Evolutionary conservation across 306 rosid genomes (phyloP).

Genomic region (Aeschynomene evenia): DNA sequence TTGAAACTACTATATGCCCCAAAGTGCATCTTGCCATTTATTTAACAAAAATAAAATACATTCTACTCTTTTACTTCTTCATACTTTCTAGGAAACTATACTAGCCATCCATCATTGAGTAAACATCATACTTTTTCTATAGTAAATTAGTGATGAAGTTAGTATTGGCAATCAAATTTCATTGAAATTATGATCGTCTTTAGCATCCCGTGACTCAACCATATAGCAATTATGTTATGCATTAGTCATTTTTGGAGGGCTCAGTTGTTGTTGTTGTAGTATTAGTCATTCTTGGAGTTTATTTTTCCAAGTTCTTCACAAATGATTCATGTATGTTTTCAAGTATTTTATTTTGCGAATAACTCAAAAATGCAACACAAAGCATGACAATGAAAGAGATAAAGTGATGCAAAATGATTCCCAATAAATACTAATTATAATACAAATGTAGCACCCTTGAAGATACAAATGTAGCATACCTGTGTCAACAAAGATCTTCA

Average conservation of each 20-base stretch:
- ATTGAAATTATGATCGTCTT: neutral
- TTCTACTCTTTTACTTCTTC: neutral
- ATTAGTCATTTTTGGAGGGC: constrained; percentile 9
- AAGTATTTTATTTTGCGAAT: neutral
- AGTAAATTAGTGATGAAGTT: neutral
- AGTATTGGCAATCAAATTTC: neutral
- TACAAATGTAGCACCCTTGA: neutral
- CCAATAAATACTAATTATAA: neutral
- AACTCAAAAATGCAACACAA: constrained; percentile 18
- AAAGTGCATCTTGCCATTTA: neutral
- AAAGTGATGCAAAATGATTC: neutral
- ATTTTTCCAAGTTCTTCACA: constrained; percentile 3
- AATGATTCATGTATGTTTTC: constrained; percentile 1
- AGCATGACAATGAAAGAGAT: neutral
- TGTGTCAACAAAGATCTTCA: constrained; percentile 97
- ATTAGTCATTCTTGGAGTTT: constrained; percentile 4
- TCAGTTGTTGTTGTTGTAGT: too few relatives aligned
- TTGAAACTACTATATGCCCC: neutral
- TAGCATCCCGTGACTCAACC: neutral
- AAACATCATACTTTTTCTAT: neutral
- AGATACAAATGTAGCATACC: constrained; percentile 46
- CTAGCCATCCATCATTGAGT: neutral
- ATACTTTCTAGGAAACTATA: constrained; percentile 1
- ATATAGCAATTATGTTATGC: constrained; percentile 5
- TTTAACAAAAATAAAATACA: neutral